Evolutionary conservation across 2,329 filamentous ascomycete genomes (phyloP).

Genomic region (Penicillium glabrum): DNA sequence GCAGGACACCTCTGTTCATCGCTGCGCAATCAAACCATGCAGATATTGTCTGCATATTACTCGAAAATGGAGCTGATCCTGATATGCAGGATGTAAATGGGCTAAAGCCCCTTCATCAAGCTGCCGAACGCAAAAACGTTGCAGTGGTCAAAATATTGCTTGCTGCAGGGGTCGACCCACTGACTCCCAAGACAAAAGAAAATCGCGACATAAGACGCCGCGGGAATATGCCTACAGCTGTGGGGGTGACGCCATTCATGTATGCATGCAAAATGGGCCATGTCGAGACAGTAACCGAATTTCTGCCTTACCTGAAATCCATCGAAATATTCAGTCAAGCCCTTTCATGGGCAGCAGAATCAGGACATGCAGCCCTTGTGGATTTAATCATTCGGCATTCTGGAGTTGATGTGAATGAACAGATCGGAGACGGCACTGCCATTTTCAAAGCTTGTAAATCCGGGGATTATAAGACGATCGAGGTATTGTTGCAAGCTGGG

Average conservation of each 20-base stretch:
- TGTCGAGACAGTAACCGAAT: background rate
- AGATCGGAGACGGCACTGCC: background rate
- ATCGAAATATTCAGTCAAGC: background rate
- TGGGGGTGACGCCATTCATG: background rate
- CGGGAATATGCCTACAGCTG: background rate
- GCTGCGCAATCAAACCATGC: conserved; percentile 9
- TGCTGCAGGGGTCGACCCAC: conserved; percentile 12
- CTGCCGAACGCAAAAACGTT: conserved; percentile 14
- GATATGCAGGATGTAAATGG: conserved; percentile 12
- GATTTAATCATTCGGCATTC: conserved; percentile 1
- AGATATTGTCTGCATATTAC: conserved; percentile 9
- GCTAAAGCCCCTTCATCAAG: conserved; percentile 18
- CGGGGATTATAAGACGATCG: conserved; percentile 1
- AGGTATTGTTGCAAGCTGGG: conserved; percentile 1
- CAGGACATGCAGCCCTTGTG: background rate
- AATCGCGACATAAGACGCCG: too few species aligned
- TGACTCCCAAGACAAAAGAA: conserved; percentile 9
- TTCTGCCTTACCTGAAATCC: background rate
- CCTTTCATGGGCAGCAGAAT: background rate
- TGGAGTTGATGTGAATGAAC: conserved; percentile 4
- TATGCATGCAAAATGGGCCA: background rate
- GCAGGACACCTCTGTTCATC: background rate
- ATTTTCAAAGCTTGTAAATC: conserved; percentile 2
- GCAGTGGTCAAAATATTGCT: conserved; percentile 18
- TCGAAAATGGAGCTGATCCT: conserved; percentile 13